A percentile compares a stretch with the other conserved stretches of the same genome.
These are phyloP conservation scores for Diaporthe sp. DNA, from an alignment of 2,329 filamentous ascomycete species.

Conservation along the genomic window DNA sequence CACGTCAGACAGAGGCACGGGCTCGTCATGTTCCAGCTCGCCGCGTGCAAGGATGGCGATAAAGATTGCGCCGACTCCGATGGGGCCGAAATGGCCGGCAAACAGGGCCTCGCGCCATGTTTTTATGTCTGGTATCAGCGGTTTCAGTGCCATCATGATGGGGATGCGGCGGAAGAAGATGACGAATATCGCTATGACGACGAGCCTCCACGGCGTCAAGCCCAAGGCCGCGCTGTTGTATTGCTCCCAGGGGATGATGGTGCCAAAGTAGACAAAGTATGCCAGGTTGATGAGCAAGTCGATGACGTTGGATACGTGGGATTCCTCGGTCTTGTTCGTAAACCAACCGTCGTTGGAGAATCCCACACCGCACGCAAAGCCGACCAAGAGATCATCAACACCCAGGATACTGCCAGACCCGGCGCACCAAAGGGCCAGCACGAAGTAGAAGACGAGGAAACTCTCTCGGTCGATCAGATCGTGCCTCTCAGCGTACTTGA, in stretches of 20 bases:
- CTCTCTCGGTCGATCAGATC: conserved; percentile 96
- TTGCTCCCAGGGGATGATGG: conserved; percentile 95
- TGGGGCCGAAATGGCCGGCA: conserved; percentile 96
- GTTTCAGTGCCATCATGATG: conserved; percentile 92
- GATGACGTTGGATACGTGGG: conserved; percentile 99
- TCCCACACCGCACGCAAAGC: conserved; percentile 95
- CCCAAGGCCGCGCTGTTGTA: conserved; percentile 85
- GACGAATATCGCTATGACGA: conserved; percentile 94
- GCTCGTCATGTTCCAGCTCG: conserved; percentile 84
- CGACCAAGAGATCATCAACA: conserved; percentile 93
- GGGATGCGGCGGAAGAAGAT: conserved; percentile 97
- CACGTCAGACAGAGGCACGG: conserved; percentile 78
- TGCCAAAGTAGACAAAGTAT: conserved; percentile 98
- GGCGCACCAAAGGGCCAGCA: conserved; percentile 94
- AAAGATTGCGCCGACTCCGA: conserved; percentile 97
- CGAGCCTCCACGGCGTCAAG: conserved; percentile 87
- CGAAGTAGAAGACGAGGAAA: conserved; percentile 98
- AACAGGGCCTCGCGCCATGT: conserved; percentile 98
- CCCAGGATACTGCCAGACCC: conserved; percentile 93
- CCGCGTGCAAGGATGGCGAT: conserved; percentile 92
- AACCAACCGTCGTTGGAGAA: conserved; percentile 99
- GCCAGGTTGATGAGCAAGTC: conserved; percentile 96
- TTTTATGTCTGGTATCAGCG: conserved; percentile 95
- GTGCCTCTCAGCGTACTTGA: conserved; percentile 86
- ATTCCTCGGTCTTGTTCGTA: conserved; percentile 96